Conservation (phyloP, 129 eudicot genomes). For the Kitagawia praeruptora region DNA sequence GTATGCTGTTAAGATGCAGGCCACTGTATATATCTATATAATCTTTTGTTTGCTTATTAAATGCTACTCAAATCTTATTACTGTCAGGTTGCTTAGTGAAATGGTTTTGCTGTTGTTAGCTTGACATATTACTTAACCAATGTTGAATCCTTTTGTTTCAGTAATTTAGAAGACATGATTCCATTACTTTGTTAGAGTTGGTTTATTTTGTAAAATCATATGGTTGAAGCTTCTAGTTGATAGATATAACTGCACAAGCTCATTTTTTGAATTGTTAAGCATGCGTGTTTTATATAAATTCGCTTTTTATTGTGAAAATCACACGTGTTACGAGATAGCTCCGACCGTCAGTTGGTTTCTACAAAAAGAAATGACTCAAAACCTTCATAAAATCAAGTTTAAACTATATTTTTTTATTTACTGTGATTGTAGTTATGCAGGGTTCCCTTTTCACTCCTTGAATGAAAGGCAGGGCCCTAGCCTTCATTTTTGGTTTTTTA, state of each 20-base stretch:
- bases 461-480: neutral
- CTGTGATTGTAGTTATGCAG: neutral
- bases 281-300: neutral
- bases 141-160: neutral
- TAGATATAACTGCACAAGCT: neutral
- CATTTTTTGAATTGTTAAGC: neutral
- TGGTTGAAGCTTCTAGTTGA: neutral
- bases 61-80: neutral
- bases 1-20: neutral
- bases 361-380: neutral
- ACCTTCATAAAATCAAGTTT: neutral
- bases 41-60: neutral
- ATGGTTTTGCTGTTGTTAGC: neutral
- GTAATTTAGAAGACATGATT: neutral
- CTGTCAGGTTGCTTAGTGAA: neutral
- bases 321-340: neutral
- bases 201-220: neutral
- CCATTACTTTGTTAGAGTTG: neutral
- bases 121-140: neutral
- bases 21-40: neutral
- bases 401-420: no score
- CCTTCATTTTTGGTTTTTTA: neutral
- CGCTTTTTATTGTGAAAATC: neutral
- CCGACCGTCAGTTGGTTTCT: neutral
- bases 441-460: neutral